These are phyloP conservation scores for Cavenderia fasciculata DNA, from an alignment of 78 protist genomes.

Conservation along the genomic window DNA sequence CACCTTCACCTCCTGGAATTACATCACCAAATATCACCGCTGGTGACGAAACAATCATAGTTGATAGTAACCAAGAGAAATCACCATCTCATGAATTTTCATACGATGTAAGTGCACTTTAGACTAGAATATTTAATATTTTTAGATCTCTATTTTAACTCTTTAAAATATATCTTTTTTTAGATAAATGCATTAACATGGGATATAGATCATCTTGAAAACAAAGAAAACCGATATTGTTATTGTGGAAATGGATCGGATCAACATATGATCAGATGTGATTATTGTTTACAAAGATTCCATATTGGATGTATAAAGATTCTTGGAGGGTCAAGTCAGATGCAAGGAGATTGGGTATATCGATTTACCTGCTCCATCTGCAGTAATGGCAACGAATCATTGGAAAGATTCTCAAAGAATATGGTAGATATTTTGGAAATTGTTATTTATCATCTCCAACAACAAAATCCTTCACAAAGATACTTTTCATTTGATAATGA, in stretches of 20 bases:
- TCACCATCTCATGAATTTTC: too few relatives aligned
- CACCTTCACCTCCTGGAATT: too few relatives aligned
- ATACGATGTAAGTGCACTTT: constrained; percentile 21
- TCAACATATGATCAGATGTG: constrained; percentile 43
- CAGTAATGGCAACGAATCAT: constrained; percentile 19
- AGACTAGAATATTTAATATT: not conserved
- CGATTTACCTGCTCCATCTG: constrained; percentile 59
- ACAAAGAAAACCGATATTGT: constrained; percentile 47
- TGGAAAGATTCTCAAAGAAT: constrained; percentile 73
- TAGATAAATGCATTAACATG: constrained; percentile 41
- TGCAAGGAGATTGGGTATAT: constrained; percentile 71
- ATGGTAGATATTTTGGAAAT: constrained; percentile 66
- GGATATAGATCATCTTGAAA: constrained; percentile 41
- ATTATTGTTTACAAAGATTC: constrained; percentile 46
- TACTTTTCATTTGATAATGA: constrained; percentile 42
- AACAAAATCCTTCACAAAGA: not conserved
- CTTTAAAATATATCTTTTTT: not conserved
- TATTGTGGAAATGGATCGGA: constrained; percentile 60
- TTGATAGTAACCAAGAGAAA: too few relatives aligned
- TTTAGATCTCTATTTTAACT: not conserved
- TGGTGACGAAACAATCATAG: too few relatives aligned
- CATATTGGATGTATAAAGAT: constrained; percentile 34
- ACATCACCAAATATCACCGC: too few relatives aligned
- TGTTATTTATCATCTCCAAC: constrained; percentile 18
- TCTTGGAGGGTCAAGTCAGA: constrained; percentile 43